Conservation (phyloP, 169 alveolate species). For the Plasmodium cynomolgi region DNA sequence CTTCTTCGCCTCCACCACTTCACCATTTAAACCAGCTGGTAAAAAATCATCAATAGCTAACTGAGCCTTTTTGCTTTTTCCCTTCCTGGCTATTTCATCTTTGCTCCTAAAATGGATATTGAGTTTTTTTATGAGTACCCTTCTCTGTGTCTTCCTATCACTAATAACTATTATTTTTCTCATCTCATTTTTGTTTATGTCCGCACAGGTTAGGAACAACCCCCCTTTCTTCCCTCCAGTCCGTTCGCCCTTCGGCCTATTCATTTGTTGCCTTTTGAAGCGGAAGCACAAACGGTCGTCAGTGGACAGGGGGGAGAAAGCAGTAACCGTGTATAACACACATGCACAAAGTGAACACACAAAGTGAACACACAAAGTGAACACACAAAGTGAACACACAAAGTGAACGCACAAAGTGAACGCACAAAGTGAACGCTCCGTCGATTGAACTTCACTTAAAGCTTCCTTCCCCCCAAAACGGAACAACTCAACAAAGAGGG, state of each 20-base stretch:
- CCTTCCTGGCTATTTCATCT: not conserved
- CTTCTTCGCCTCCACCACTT: not conserved
- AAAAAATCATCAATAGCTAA: constrained; percentile 20
- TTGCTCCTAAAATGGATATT: constrained; percentile 9
- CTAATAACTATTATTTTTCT: constrained; percentile 42
- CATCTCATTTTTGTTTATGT: constrained; percentile 35
- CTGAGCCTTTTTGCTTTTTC: not conserved
- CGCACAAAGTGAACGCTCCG: not conserved
- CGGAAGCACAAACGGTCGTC: not conserved
- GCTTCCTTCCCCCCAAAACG: not conserved
- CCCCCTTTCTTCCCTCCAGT: not conserved
- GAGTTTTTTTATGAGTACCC: not conserved
- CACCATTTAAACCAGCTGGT: constrained; percentile 33
- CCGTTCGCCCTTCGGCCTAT: not conserved
- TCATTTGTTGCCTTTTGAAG: not conserved
- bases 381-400: not conserved
- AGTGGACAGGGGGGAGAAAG: not conserved
- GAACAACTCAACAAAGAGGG: not conserved
- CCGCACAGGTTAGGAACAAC: not conserved
- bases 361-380: not conserved
- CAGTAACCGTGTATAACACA: not conserved
- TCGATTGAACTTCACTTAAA: not conserved
- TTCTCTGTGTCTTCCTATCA: constrained; percentile 35
- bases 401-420: not conserved
- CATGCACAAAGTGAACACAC: too few relatives aligned